Conservation (phyloP, 176 grass and related monocot species). For the Rhynchospora tenuis region DNA sequence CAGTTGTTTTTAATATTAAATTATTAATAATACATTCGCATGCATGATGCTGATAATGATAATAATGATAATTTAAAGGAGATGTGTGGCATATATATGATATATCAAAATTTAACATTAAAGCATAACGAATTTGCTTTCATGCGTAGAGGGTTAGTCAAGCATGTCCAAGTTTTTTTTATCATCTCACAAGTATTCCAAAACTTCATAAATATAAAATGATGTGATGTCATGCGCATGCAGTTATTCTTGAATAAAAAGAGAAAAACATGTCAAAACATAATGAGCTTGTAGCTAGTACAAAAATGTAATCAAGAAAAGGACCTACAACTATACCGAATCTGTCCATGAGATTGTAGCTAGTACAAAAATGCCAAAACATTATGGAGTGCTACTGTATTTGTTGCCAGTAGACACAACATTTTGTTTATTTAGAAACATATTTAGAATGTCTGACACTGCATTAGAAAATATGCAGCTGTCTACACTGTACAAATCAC, state of each 20-base stretch:
- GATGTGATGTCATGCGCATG: neutral
- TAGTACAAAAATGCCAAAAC: neutral
- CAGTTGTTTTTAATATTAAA: neutral
- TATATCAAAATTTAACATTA: too few species aligned
- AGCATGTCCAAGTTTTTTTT: neutral
- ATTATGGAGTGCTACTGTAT: neutral
- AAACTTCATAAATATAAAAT: neutral
- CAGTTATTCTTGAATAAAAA: neutral
- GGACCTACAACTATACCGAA: neutral
- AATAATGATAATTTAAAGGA: neutral
- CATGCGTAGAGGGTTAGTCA: neutral
- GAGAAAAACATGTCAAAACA: too few species aligned
- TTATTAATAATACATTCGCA: neutral
- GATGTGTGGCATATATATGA: neutral
- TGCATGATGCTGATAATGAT: neutral
- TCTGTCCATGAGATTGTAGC: too few species aligned
- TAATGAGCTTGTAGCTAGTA: too few species aligned
- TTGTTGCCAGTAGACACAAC: neutral
- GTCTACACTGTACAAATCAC: neutral
- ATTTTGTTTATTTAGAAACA: neutral
- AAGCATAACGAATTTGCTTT: neutral
- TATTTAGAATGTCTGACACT: neutral
- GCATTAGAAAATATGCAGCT: neutral
- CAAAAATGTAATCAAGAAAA: neutral
- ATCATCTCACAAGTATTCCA: neutral